These are phyloP conservation scores for Dendrocalamus sinicus DNA, from an alignment of 176 grass and related monocot species.

Conservation along the genomic window DNA sequence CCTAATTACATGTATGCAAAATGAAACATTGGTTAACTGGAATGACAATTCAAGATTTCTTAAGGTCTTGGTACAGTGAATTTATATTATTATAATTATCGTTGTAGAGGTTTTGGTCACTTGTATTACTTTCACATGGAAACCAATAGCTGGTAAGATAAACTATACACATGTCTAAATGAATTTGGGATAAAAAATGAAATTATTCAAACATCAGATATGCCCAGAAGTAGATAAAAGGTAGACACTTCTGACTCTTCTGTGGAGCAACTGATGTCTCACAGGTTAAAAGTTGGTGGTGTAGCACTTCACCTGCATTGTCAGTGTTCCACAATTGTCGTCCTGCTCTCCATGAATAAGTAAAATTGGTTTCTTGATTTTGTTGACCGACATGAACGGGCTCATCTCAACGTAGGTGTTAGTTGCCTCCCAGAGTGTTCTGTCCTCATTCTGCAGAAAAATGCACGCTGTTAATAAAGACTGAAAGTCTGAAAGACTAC, in stretches of 20 bases:
- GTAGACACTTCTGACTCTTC: not conserved
- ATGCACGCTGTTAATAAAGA: conserved; percentile 16
- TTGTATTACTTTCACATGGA: not conserved
- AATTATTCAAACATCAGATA: conserved; percentile 1
- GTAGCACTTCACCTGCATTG: conserved; percentile 80
- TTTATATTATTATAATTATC: conserved; percentile 20
- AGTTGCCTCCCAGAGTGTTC: conserved; percentile 95
- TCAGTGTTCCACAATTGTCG: conserved; percentile 95
- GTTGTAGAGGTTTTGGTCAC: not conserved
- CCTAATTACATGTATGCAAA: not conserved
- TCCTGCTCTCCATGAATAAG: conserved; percentile 99
- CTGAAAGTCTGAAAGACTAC: not conserved
- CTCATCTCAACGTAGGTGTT: conserved; percentile 93
- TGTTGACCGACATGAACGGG: conserved; percentile 95
- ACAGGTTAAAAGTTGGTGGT: not conserved
- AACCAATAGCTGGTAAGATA: conserved; percentile 22
- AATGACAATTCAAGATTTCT: conserved; percentile 7
- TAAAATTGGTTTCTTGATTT: conserved; percentile 97
- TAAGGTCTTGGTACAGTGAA: not conserved
- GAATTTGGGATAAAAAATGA: not conserved
- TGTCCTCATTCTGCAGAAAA: conserved; percentile 88
- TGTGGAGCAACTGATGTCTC: not conserved
- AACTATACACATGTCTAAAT: conserved; percentile 12
- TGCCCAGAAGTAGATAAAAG: conserved; percentile 21
- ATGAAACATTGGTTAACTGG: not conserved